These are phyloP conservation scores for Colletotrichum sp. DNA, from an alignment of 2,329 filamentous ascomycete species.

Conservation along the genomic window DNA sequence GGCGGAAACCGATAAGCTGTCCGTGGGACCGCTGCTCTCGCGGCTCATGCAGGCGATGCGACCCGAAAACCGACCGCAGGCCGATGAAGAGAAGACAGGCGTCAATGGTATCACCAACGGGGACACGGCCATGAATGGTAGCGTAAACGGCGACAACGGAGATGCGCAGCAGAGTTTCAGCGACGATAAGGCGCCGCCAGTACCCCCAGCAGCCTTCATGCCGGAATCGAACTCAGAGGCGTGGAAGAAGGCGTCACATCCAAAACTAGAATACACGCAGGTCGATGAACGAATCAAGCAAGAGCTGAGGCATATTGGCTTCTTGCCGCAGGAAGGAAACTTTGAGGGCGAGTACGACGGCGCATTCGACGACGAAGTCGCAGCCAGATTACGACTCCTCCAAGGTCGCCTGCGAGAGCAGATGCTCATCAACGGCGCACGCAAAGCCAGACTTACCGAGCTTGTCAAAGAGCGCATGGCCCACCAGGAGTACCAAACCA, in stretches of 20 bases:
- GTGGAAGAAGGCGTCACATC: constrained; percentile 79
- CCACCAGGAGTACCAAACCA: constrained; percentile 95
- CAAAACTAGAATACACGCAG: constrained; percentile 82
- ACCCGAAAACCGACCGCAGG: constrained; percentile 68
- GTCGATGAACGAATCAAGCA: constrained; percentile 91
- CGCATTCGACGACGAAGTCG: constrained; percentile 93
- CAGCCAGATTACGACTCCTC: constrained; percentile 83
- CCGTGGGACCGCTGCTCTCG: constrained; percentile 83
- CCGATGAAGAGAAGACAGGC: constrained; percentile 61
- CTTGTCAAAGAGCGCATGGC: constrained; percentile 93
- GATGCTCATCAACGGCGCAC: constrained; percentile 86
- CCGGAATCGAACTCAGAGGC: constrained; percentile 75
- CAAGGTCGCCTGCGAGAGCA: constrained; percentile 84
- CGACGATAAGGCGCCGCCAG: constrained; percentile 41
- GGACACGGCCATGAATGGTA: constrained; percentile 57
- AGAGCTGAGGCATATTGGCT: constrained; percentile 89
- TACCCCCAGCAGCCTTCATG: constrained; percentile 79
- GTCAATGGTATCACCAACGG: constrained; percentile 58
- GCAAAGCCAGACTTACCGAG: constrained; percentile 85
- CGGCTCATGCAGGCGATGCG: constrained; percentile 82
- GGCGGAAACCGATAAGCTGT: constrained; percentile 88
- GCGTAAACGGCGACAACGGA: constrained; percentile 52
- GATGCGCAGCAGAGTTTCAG: constrained; percentile 33
- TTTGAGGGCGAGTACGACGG: constrained; percentile 80
- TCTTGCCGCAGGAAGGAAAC: constrained; percentile 69